These are phyloP conservation scores for Aquilaria malaccensis DNA, from an alignment of 345 rosid species.

Conservation along the genomic window DNA sequence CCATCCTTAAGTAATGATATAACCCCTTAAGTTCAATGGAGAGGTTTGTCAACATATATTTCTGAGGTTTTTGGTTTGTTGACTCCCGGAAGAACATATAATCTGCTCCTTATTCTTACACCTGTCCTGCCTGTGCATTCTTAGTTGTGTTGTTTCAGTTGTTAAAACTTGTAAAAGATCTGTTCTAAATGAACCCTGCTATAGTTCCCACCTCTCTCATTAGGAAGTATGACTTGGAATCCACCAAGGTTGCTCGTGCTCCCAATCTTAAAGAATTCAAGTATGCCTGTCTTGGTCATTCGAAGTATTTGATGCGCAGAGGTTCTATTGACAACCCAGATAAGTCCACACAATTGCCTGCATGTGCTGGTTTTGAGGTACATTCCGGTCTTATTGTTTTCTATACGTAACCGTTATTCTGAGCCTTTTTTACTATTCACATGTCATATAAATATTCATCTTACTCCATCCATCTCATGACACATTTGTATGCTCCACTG, in stretches of 20 bases:
- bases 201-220: slow-evolving; percentile 29
- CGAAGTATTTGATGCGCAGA: slow-evolving; percentile 27
- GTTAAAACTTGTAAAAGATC: no score
- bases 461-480: no score
- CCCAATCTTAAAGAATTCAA: slow-evolving; percentile 24
- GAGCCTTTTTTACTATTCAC: background rate
- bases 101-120: no score
- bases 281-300: slow-evolving; percentile 41
- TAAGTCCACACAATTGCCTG: slow-evolving; percentile 27
- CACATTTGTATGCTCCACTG: no score
- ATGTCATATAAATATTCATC: no score
- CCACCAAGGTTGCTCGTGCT: slow-evolving; percentile 27
- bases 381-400: slow-evolving; percentile 6
- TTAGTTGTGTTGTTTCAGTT: no score
- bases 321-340: slow-evolving; percentile 15
- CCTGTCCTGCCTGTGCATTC: no score
- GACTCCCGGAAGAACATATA: no score
- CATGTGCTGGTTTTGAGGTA: slow-evolving; percentile 45
- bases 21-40: no score
- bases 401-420: background rate
- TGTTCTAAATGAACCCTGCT: slow-evolving; percentile 11
- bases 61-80: no score
- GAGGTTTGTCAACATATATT: no score
- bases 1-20: no score
- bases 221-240: slow-evolving; percentile 30